A percentile compares a stretch with the other conserved stretches of the same genome.
phyloP scores from a whole-genome alignment of 495 filamentous ascomycete genomes.

The Penicillium soppii region DNA sequence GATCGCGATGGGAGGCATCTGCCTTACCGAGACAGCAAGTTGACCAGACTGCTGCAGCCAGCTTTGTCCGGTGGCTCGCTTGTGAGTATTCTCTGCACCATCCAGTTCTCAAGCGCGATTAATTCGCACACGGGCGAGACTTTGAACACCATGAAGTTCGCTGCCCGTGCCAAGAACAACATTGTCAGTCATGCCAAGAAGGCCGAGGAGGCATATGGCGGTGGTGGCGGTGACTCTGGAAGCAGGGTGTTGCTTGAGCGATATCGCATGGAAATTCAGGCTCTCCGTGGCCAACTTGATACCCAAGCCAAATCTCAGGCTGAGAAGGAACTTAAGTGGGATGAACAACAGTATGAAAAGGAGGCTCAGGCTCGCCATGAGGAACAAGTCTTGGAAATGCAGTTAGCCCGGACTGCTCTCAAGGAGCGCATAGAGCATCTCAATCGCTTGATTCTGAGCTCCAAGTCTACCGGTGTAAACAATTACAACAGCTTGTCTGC shows the following conservation, averaged over 20 bases:
- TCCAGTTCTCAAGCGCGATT: constrained; percentile 70
- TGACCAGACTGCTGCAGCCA: constrained; percentile 88
- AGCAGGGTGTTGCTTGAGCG: constrained; percentile 87
- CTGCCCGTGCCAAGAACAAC: constrained; percentile 93
- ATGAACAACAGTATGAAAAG: constrained; percentile 73
- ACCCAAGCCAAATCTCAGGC: constrained; percentile 67
- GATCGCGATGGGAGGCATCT: constrained; percentile 87
- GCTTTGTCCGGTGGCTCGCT: constrained; percentile 91
- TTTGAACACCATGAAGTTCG: constrained; percentile 94
- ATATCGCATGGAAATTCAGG: constrained; percentile 90
- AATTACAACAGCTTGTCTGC: constrained; percentile 66
- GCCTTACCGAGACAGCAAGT: constrained; percentile 95
- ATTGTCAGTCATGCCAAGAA: constrained; percentile 97
- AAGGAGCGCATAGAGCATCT: constrained; percentile 98
- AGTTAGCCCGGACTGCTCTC: constrained; percentile 88
- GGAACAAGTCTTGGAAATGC: constrained; percentile 98
- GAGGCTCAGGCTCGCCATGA: constrained; percentile 84
- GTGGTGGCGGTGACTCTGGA: constrained; percentile 69
- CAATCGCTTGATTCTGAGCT: constrained; percentile 91
- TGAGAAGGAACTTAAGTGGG: constrained; percentile 64
- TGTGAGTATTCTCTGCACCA: constrained; percentile 95
- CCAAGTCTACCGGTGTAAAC: constrained; percentile 94
- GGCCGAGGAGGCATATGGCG: constrained; percentile 82
- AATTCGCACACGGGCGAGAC: constrained; percentile 79
- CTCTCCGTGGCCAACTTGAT: constrained; percentile 80